A percentile compares a stretch with the other conserved stretches of the same genome.
These are phyloP conservation scores for Leccinum variicolor DNA, from an alignment of 768 basidiomycete species.

Conservation along the genomic window DNA sequence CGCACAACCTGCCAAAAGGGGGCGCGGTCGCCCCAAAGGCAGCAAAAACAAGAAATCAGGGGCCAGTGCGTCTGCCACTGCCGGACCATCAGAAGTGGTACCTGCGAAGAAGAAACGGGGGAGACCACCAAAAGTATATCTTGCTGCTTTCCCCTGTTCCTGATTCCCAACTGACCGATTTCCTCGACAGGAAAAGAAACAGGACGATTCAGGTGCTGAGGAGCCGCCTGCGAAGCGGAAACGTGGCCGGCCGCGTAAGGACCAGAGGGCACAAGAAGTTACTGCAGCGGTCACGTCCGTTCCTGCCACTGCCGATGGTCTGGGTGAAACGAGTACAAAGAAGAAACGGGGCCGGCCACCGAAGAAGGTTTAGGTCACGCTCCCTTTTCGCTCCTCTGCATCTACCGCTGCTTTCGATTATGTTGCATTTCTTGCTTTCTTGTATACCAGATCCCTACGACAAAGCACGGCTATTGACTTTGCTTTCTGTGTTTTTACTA, in stretches of 20 bases:
- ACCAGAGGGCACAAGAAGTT: conserved; percentile 45
- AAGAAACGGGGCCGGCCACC: conserved; percentile 76
- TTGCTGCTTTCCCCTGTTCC: conserved; percentile 7
- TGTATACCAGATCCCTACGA: conserved; percentile 34
- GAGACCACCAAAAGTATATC: conserved; percentile 48
- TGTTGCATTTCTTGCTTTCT: conserved; percentile 33
- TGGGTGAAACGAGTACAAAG: conserved; percentile 50
- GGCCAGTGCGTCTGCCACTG: conserved; percentile 28
- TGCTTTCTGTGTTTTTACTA: conserved; percentile 33
- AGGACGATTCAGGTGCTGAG: conserved; percentile 46
- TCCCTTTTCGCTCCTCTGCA: conserved; percentile 3
- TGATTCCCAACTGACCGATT: conserved; percentile 21
- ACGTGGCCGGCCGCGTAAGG: conserved; percentile 73
- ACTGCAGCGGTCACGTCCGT: conserved; percentile 34
- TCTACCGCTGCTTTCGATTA: conserved; percentile 23
- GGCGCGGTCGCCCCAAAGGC: conserved; percentile 86
- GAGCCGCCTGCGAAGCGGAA: conserved; percentile 59
- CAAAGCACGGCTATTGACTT: conserved; percentile 34
- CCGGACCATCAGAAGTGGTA: conserved; percentile 26
- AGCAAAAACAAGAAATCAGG: conserved; percentile 69
- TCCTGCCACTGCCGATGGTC: conserved; percentile 33
- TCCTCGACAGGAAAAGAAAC: conserved; percentile 31
- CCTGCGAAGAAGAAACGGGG: conserved; percentile 45
- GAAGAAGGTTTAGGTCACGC: conserved; percentile 33
- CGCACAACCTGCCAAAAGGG: conserved; percentile 56